Conservation (phyloP, 2,329 filamentous ascomycete genomes). For the Cytospora mali region DNA sequence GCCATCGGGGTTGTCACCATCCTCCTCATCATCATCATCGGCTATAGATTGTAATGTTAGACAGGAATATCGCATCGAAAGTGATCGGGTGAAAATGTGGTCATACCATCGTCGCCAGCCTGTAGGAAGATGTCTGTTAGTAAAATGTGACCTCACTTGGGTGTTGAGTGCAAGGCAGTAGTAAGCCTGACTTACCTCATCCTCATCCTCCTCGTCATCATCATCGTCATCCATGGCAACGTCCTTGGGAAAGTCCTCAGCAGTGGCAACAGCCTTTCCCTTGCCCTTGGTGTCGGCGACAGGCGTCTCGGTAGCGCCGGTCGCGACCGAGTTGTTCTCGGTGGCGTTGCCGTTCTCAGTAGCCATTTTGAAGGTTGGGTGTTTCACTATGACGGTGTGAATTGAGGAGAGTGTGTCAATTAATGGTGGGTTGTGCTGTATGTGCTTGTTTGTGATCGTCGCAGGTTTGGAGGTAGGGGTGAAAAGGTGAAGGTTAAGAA, state of each 20-base stretch:
- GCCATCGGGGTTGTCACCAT: conserved; percentile 81
- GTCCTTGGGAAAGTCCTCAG: conserved; percentile 55
- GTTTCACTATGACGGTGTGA: conserved; percentile 3
- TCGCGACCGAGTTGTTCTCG: conserved; percentile 46
- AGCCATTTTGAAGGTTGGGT: conserved; percentile 48
- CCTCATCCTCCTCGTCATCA: conserved; percentile 67
- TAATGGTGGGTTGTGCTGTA: background rate
- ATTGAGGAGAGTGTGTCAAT: conserved; percentile 6
- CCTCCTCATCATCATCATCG: conserved; percentile 65
- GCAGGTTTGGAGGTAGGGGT: conserved; percentile 5
- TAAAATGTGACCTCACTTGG: conserved; percentile 9
- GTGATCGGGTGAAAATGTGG: conserved; percentile 8
- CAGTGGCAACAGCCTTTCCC: conserved; percentile 71
- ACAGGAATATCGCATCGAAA: conserved; percentile 22
- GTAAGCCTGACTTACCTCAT: conserved; percentile 35
- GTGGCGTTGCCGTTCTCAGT: conserved; percentile 52
- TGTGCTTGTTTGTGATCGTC: conserved; percentile 10
- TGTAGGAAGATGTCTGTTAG: conserved; percentile 32
- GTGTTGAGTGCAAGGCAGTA: background rate
- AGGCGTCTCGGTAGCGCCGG: conserved; percentile 32
- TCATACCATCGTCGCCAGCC: conserved; percentile 39
- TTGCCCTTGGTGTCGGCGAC: conserved; percentile 72
- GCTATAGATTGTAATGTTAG: conserved; percentile 27
- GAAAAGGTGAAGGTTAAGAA: conserved; percentile 11
- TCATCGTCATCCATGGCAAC: conserved; percentile 76